Percentiles rank a stretch among this genome's conserved stretches.
phyloP scores from a whole-genome alignment of 495 filamentous ascomycete species.

The Podospora appendiculata region DNA sequence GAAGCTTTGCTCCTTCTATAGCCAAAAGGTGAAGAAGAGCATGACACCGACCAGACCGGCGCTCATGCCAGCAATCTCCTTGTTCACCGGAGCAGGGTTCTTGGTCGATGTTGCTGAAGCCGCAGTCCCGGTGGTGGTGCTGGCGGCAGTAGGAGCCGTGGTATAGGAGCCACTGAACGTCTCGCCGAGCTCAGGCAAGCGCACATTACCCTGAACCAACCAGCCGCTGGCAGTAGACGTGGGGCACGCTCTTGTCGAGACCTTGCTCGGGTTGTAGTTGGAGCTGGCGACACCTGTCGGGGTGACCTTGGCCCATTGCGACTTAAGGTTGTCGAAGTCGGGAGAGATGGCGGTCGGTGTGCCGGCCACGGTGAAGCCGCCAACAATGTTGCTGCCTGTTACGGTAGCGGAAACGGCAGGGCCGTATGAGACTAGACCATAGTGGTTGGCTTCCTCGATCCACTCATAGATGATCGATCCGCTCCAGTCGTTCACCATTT shows the following conservation, averaged over 20 bases:
- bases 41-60: constrained; percentile 43
- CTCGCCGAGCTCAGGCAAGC: constrained; percentile 62
- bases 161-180: constrained; percentile 29
- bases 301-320: constrained; percentile 64
- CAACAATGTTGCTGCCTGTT: constrained; percentile 45
- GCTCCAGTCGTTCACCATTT: constrained; percentile 72
- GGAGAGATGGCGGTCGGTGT: constrained; percentile 67
- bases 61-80: constrained; percentile 47
- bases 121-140: neutral
- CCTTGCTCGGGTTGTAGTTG: constrained; percentile 49
- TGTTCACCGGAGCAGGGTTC: constrained; percentile 34
- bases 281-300: constrained; percentile 59
- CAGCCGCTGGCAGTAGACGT: constrained; percentile 60
- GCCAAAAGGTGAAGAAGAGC: constrained; percentile 46
- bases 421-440: constrained; percentile 78
- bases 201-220: constrained; percentile 59
- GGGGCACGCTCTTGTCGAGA: constrained; percentile 65
- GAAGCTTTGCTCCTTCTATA: constrained; percentile 6
- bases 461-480: constrained; percentile 86
- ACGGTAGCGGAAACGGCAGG: constrained; percentile 37
- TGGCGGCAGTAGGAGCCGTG: constrained; percentile 17
- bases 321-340: constrained; percentile 71
- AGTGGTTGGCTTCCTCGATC: constrained; percentile 79
- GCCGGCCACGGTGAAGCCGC: constrained; percentile 61
- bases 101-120: constrained; percentile 17